Evolutionary conservation across 2,329 filamentous ascomycete species (phyloP), one percentile per base, ranked within the genome.

Genomic region (Tricladium varicosporioides): DNA sequence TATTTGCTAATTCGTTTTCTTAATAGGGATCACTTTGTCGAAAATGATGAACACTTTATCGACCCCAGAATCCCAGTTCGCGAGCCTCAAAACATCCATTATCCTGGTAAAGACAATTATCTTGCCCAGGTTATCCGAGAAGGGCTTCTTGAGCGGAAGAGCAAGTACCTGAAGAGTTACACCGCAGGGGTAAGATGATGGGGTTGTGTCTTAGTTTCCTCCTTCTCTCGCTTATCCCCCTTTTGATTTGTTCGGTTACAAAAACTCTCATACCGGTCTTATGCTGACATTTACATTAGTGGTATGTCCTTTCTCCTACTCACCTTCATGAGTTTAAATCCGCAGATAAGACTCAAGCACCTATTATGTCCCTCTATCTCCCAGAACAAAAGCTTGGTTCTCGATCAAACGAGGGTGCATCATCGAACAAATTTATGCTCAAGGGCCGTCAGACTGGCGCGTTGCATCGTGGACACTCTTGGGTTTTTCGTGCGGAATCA

Each of bases 321-420:
- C 94, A 99, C 74, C 82, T 99, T 18, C 94, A 99, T 76, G 94
- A 99, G 75, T 99, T 97, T 82, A 97, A 96, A 73, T 96, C 92
- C n/a, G 91, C 92, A 64, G 93, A 97, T 75, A 92, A 93, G 72
- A 88, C 84, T 58, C 91, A 94, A 73, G 87, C 89, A 42, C 94
- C 94, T 0, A 85, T 97, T 70, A 97, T 99, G 93, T 97, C 94
- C 44, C 80, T 99, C 55, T 96, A 94, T 71, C 83, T 99, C 27
- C 89, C 89, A 5, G 94, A 97, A 66, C 94, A 97, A 74, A 97
- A 96, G 72, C 81, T 99, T 56, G 94, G 94, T 40, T 95, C 92
- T 36, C 92, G 95, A 71, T 97, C 93, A 9, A 83, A 85, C 59
- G 84, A 86, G 58, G 87, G 85, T 49, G 92, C 91, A 11, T 90